Percentiles rank a stretch among this genome's conserved stretches.
Conservation (phyloP, 2,329 filamentous ascomycete species). For the Hymenotorrendiella dingleyae region DNA sequence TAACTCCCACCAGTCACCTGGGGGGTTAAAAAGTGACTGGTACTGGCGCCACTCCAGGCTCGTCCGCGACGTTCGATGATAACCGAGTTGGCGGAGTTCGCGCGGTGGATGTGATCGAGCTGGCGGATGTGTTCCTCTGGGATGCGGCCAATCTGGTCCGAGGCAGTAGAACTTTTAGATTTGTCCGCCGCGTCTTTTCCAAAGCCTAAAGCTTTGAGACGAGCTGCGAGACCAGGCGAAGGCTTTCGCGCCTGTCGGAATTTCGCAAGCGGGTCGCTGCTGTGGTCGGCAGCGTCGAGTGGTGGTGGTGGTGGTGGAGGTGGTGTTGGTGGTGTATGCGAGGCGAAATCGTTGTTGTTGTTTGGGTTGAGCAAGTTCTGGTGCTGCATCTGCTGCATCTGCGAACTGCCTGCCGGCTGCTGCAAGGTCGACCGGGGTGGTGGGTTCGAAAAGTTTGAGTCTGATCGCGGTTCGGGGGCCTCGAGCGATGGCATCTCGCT, state of each 20-base stretch:
- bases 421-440: slow-evolving; percentile 9
- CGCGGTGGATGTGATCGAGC: slow-evolving; percentile 61
- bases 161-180: slow-evolving; percentile 23
- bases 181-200: slow-evolving; percentile 33
- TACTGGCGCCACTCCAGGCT: slow-evolving; percentile 64
- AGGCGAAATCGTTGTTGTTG: slow-evolving; percentile 2
- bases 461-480: slow-evolving; percentile 6
- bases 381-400: slow-evolving; percentile 11
- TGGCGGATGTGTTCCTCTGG: slow-evolving; percentile 64
- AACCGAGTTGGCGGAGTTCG: slow-evolving; percentile 41
- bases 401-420: slow-evolving; percentile 10
- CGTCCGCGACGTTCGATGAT: slow-evolving; percentile 60
- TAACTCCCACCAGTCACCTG: slow-evolving; percentile 26
- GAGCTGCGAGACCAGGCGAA: slow-evolving; percentile 58
- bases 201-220: slow-evolving; percentile 60
- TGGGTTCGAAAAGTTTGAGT: neutral
- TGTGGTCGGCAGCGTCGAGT: slow-evolving; percentile 11
- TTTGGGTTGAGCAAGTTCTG: slow-evolving; percentile 8
- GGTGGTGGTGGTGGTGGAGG: slow-evolving; percentile 1
- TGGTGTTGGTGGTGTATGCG: neutral
- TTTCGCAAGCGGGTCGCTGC: slow-evolving; percentile 1
- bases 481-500: slow-evolving; percentile 8
- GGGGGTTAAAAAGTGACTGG: slow-evolving; percentile 36
- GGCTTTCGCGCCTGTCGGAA: slow-evolving; percentile 44
- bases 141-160: slow-evolving; percentile 57